Conservation (phyloP, 176 grass and related monocot genomes). For the Bothriochloa decipiens region DNA sequence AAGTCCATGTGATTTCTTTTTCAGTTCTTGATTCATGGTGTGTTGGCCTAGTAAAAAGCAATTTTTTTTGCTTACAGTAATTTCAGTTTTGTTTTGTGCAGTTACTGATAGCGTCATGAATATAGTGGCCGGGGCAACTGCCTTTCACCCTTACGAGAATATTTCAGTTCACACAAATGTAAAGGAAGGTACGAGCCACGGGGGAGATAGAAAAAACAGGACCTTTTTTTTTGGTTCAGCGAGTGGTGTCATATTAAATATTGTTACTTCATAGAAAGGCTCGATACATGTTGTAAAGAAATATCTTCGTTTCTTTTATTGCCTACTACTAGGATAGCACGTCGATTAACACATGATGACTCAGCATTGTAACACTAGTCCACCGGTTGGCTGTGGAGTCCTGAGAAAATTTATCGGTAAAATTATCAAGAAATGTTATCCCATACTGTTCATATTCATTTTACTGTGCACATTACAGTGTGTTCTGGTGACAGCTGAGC, state of each 20-base stretch:
- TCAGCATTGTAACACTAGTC: conserved; percentile 30
- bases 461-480: neutral
- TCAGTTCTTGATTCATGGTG: neutral
- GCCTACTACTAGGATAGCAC: conserved; percentile 27
- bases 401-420: neutral
- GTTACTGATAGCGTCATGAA: conserved; percentile 61
- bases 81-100: conserved; percentile 29
- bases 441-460: neutral
- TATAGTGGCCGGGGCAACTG: conserved; percentile 27
- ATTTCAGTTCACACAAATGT: conserved; percentile 34
- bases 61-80: conserved; percentile 10
- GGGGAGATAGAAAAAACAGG: conserved; percentile 25
- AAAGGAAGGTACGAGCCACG: conserved; percentile 18
- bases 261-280: conserved; percentile 35
- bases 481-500: neutral
- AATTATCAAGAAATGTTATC: neutral
- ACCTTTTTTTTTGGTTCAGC: neutral
- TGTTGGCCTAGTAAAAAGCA: neutral
- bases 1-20: conserved; percentile 39
- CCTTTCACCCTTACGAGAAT: conserved; percentile 33
- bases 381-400: conserved; percentile 7
- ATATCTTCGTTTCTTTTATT: conserved; percentile 28
- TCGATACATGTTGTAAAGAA: conserved; percentile 40
- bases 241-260: conserved; percentile 27
- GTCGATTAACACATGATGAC: conserved; percentile 17